A percentile compares a stretch with the other conserved stretches of the same genome.
These are phyloP conservation scores for Aspergillus hortae DNA, from an alignment of 2,329 filamentous ascomycete genomes.

Conservation along the genomic window DNA sequence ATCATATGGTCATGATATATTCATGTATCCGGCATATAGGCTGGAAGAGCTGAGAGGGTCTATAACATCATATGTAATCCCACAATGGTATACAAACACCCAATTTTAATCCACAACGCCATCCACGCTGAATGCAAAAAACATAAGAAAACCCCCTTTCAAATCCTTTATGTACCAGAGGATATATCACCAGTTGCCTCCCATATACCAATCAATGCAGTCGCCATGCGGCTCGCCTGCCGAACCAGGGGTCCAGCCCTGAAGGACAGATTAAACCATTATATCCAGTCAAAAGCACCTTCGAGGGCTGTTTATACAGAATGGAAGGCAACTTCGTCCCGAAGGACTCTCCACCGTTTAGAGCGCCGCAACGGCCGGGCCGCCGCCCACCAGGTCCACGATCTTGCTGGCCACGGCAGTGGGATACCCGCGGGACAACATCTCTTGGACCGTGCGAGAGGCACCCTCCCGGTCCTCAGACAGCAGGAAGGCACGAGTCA, in stretches of 20 bases:
- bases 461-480: slow-evolving; percentile 76
- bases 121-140: slow-evolving; percentile 21
- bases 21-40: not conserved
- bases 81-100: slow-evolving; percentile 5
- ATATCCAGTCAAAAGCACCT: slow-evolving; percentile 3
- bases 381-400: slow-evolving; percentile 71
- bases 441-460: slow-evolving; percentile 78
- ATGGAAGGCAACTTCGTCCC: slow-evolving; percentile 11
- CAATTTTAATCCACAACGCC: slow-evolving; percentile 16
- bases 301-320: slow-evolving; percentile 2
- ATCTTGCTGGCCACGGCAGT: slow-evolving; percentile 91
- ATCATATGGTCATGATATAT: too few relatives aligned
- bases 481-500: slow-evolving; percentile 89
- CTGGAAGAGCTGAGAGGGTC: slow-evolving; percentile 10
- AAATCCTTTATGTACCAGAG: slow-evolving; percentile 9
- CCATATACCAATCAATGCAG: slow-evolving; percentile 17
- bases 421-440: slow-evolving; percentile 85
- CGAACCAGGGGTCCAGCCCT: slow-evolving; percentile 34
- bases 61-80: slow-evolving; percentile 2
- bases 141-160: slow-evolving; percentile 2
- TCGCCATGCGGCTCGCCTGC: slow-evolving; percentile 23
- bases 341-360: slow-evolving; percentile 16
- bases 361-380: slow-evolving; percentile 19
- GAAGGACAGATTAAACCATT: slow-evolving; percentile 22
- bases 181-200: slow-evolving; percentile 18